A percentile compares a stretch with the other conserved stretches of the same genome.
phyloP scores from a whole-genome alignment of 805 yeast species.

The Ogataea glucozyma region DNA sequence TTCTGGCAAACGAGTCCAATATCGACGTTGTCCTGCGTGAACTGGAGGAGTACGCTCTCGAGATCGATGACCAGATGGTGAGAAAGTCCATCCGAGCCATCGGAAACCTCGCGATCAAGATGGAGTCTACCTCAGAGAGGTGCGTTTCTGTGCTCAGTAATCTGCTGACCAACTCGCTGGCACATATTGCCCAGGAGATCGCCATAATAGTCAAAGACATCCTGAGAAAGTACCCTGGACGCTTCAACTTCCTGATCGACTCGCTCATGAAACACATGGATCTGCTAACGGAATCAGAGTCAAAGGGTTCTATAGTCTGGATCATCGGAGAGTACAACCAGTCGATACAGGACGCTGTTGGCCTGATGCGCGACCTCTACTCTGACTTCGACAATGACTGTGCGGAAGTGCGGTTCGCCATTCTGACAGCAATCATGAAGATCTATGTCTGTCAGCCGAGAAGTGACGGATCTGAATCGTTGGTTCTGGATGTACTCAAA shows the following conservation, averaged over 20 bases:
- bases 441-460: constrained; percentile 58
- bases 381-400: constrained; percentile 60
- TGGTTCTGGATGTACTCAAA: constrained; percentile 61
- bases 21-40: constrained; percentile 66
- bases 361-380: constrained; percentile 44
- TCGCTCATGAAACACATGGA: constrained; percentile 47
- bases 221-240: constrained; percentile 69
- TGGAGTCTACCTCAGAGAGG: constrained; percentile 57
- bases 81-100: constrained; percentile 86
- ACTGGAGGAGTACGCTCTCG: constrained; percentile 82
- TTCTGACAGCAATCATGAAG: constrained; percentile 74
- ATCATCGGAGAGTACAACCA: constrained; percentile 71
- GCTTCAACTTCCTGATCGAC: constrained; percentile 47
- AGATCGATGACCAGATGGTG: constrained; percentile 82
- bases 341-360: constrained; percentile 43
- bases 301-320: constrained; percentile 81
- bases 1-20: constrained; percentile 68
- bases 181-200: constrained; percentile 79
- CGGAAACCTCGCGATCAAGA: constrained; percentile 83
- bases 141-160: constrained; percentile 66
- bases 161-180: constrained; percentile 62
- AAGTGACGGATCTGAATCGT: constrained; percentile 44
- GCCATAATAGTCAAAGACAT: constrained; percentile 75
- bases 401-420: constrained; percentile 69
- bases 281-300: constrained; percentile 70